These are phyloP conservation scores for Drechslerella dactyloides DNA, from an alignment of 2,329 filamentous ascomycete genomes.

Conservation along the genomic window DNA sequence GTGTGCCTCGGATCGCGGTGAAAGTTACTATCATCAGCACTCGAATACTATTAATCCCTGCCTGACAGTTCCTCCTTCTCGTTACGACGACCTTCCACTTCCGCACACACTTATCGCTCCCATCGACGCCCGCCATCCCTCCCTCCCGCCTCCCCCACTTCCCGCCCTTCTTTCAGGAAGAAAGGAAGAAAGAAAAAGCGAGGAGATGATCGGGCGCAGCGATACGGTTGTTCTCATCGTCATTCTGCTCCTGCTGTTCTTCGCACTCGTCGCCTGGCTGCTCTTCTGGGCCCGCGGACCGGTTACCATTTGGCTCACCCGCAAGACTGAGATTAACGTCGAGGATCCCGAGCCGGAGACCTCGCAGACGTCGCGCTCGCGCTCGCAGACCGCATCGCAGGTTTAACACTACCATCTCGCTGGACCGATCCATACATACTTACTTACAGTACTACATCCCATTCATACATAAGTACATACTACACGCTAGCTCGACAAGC, in stretches of 20 bases:
- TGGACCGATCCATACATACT: no score
- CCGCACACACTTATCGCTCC: not conserved
- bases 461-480: no score
- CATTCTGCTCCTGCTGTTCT: conserved; percentile 47
- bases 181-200: not conserved
- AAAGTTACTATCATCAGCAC: not conserved
- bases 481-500: no score
- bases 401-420: no score
- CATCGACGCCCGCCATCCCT: no score
- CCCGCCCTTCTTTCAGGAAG: not conserved
- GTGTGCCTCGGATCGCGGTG: not conserved
- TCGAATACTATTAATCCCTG: not conserved
- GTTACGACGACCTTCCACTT: not conserved
- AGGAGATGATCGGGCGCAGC: conserved; percentile 35
- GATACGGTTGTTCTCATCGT: conserved; percentile 46
- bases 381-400: no score
- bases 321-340: conserved; percentile 12
- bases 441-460: no score
- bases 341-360: conserved; percentile 5
- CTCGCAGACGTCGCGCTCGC: no score
- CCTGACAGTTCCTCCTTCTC: not conserved
- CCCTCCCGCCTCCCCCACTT: no score
- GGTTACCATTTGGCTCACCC: conserved; percentile 13
- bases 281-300: conserved; percentile 23
- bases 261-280: conserved; percentile 26